A percentile compares a stretch with the other conserved stretches of the same genome.
Conservation (phyloP, 2,329 filamentous ascomycete species). For the Pseudofabraea citricarpa region DNA sequence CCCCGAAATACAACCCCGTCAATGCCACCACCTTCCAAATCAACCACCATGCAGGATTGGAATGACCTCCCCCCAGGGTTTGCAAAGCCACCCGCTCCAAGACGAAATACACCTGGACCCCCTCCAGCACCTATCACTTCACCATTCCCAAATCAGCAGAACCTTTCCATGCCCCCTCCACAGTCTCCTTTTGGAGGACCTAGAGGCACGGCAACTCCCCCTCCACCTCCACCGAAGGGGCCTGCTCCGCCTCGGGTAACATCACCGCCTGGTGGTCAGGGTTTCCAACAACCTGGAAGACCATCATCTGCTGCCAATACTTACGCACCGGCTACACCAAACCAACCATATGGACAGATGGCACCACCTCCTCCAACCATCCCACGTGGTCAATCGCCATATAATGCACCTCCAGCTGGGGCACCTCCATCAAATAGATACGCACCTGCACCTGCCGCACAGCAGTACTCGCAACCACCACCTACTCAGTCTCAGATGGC, state of each 20-base stretch:
- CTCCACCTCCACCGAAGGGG: slow-evolving; percentile 81
- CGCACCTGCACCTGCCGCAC: slow-evolving; percentile 59
- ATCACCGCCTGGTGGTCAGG: slow-evolving; percentile 58
- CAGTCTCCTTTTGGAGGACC: slow-evolving; percentile 53
- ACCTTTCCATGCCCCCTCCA: slow-evolving; percentile 49
- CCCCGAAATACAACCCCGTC: slow-evolving; percentile 66
- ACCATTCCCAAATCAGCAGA: slow-evolving; percentile 67
- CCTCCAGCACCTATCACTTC: slow-evolving; percentile 58
- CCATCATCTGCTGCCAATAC: slow-evolving; percentile 54
- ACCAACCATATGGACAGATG: slow-evolving; percentile 26
- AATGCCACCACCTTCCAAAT: slow-evolving; percentile 62
- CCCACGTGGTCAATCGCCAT: slow-evolving; percentile 76
- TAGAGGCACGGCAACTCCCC: slow-evolving; percentile 62
- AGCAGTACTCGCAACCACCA: slow-evolving; percentile 43
- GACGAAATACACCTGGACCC: slow-evolving; percentile 68
- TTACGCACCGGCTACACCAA: slow-evolving; percentile 57
- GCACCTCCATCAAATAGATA: slow-evolving; percentile 72
- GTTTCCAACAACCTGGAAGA: slow-evolving; percentile 41
- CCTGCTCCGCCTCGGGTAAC: slow-evolving; percentile 63
- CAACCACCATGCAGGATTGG: slow-evolving; percentile 76
- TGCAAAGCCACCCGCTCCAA: slow-evolving; percentile 64
- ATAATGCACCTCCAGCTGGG: slow-evolving; percentile 71
- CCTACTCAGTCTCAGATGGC: slow-evolving; percentile 30
- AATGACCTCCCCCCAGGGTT: slow-evolving; percentile 92
- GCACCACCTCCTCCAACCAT: slow-evolving; percentile 56